Percentiles rank a stretch among this genome's conserved stretches.
These are phyloP conservation scores for Salvia splendens DNA, from an alignment of 257 asterid species.

Conservation along the genomic window DNA sequence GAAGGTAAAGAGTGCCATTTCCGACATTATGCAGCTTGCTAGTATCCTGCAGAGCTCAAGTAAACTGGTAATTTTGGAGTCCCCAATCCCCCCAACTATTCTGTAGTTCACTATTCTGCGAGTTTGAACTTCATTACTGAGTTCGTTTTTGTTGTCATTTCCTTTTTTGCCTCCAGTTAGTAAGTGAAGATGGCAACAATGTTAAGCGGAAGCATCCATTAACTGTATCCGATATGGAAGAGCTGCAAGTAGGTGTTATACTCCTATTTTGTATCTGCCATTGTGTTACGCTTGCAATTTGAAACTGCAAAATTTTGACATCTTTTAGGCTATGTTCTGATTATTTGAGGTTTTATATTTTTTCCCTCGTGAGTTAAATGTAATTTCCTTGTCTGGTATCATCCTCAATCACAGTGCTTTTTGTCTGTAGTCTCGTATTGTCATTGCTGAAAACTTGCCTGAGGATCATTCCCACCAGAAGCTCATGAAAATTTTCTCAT, in stretches of 20 bases:
- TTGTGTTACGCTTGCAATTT: conserved; percentile 5
- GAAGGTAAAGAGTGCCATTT: conserved; percentile 66
- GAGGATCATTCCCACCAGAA: conserved; percentile 96
- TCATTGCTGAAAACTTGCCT: conserved; percentile 84
- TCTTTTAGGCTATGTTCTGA: neutral
- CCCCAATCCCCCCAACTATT: neutral
- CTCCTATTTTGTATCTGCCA: neutral
- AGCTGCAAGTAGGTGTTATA: conserved; percentile 63
- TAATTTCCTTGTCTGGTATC: conserved; percentile 16
- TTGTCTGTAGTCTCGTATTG: conserved; percentile 63
- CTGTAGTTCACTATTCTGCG: conserved; percentile 5
- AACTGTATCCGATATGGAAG: conserved; percentile 79
- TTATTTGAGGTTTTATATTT: neutral
- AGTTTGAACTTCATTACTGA: conserved; percentile 15
- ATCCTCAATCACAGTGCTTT: conserved; percentile 22
- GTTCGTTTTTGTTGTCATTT: conserved; percentile 16
- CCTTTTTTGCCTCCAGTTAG: conserved; percentile 46
- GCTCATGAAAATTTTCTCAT: conserved; percentile 80
- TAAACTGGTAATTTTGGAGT: conserved; percentile 55
- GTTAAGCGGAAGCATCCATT: conserved; percentile 67
- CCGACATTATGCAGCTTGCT: conserved; percentile 63
- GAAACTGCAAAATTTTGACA: conserved; percentile 17
- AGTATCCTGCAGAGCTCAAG: conserved; percentile 60
- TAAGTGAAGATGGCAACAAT: conserved; percentile 86
- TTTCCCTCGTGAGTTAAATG: conserved; percentile 2